These are phyloP conservation scores for Metroxylon sagu DNA, from an alignment of 176 grass and related monocot species.

Conservation along the genomic window DNA sequence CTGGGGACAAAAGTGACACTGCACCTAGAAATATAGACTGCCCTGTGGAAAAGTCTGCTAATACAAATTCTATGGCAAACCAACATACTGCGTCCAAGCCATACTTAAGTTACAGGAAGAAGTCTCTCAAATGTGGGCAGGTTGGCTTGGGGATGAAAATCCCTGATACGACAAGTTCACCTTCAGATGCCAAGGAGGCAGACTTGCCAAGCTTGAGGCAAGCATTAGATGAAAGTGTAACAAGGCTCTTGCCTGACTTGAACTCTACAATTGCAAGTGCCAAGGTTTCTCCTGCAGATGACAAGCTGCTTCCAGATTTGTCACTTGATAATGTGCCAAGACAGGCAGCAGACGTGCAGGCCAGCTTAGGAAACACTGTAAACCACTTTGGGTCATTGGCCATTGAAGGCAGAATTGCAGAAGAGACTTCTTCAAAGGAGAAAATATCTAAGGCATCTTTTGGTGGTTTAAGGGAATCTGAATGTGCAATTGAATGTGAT, in stretches of 20 bases:
- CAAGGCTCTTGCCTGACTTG: neutral
- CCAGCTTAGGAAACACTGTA: slow-evolving; percentile 1
- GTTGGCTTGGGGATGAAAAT: slow-evolving; percentile 21
- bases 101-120: slow-evolving; percentile 28
- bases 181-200: slow-evolving; percentile 23
- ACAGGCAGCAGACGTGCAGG: slow-evolving; percentile 14
- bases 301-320: slow-evolving; percentile 14
- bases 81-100: slow-evolving; percentile 22
- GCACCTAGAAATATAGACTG: slow-evolving; percentile 3
- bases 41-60: neutral
- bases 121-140: slow-evolving; percentile 38
- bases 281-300: slow-evolving; percentile 17
- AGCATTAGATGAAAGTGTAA: neutral
- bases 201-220: slow-evolving; percentile 6
- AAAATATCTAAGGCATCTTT: slow-evolving; percentile 8
- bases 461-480: slow-evolving; percentile 12
- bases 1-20: slow-evolving; percentile 12
- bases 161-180: slow-evolving; percentile 3
- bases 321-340: slow-evolving; percentile 19
- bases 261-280: neutral
- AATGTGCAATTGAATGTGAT: slow-evolving; percentile 6
- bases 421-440: slow-evolving; percentile 4
- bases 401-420: neutral
- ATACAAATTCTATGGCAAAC: slow-evolving; percentile 12
- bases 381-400: slow-evolving; percentile 24